Evolutionary conservation across 2,329 filamentous ascomycete genomes (phyloP), one percentile per base, ranked within the genome.

Genomic region (Pseudocercospora fijiensis): DNA sequence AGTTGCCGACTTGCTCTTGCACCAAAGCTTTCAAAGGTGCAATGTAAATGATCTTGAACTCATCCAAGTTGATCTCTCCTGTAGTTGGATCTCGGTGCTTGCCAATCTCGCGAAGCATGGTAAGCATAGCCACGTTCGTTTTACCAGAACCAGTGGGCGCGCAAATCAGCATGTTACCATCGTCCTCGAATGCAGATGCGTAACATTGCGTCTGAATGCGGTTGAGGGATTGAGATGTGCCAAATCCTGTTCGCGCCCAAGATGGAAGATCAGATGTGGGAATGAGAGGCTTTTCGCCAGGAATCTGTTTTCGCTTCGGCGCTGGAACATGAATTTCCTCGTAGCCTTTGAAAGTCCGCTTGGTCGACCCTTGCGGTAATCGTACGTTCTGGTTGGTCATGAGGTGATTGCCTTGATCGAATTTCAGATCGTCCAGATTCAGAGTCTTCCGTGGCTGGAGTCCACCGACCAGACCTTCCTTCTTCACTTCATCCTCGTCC

Each of bases 371-470:
- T 75, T 96, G 92, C 0, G 95, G 95, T 20, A 99, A 84, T 67
- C 90, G 90, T 53, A 99, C 95, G 75, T 92, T 97, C 6, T 92
- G 90, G 72, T 99, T 99, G n/a, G 95, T 98, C 94, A 98, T 99
- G 49, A 99, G 84, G 81, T 99, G 95, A 73, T 98, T 99, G 59
- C 95, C 95, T 78, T 98, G 94, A 71, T 98, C 95, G 75, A 99
- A 99, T 43, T 97, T 86, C 33, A 99, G 86, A 72, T 98, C 98
- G 63, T 99, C 94, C 58, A 99, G 83, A 75, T 98, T 98, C 76
- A 99, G 92, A 51, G 92, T 81, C 74, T 91, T 91, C 70, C 88
- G 88, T 2, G 96, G 95, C 72, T 95, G 90, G 41, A 99, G 82
- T 13, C 92, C 92, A 60, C 93, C 91, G 30, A 92, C 84, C 20